Evolutionary conservation across 352 stramenopile genomes (phyloP), one percentile per base, ranked within the genome.

Genomic region (Globisporangium polare): DNA sequence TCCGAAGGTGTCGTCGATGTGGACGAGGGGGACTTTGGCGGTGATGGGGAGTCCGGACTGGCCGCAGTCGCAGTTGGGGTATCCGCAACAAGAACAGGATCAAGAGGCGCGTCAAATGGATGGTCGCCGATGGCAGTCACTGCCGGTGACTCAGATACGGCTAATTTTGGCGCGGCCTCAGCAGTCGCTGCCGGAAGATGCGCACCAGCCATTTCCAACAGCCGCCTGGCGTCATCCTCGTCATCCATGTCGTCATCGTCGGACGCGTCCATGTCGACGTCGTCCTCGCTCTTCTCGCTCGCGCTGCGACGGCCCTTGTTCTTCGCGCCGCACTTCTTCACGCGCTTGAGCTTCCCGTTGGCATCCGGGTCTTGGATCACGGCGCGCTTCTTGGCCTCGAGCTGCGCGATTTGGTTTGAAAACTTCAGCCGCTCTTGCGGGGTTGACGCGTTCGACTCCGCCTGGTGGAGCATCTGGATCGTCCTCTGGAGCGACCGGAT

Each of bases 401-500:
- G 66, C 42, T 86, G 72, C 35, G 70, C 64, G 53, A 91, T 88
- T 54, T 91, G 82, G 17, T 57, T 33, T 41, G 68, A 68, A 35
- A 81, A 89, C 46, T 86, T 85, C 20, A 63, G 53, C 33, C 73
- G 78, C 50, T 89, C 82, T 46, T 79, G 61, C 17, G 73, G 50
- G 2, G 67, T 73, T 18, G 65, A 71, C 2, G 82, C 65, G 60
- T 76, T 73, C 4, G 63, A 71, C 56, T 87, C 72, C 15, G 83
- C 79, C 39, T 88, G 76, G 20, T 74, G 74, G n/a, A 91, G 71
- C 81, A 91, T 91, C 67, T 89, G 66, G 39, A 89, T 85, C 29
- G 82, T 89, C 20, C 82, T 73, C 35, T 70, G 75, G n/a, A 91
- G 61, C 41, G 82, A 91, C 1, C 83, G 81, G 67, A 94, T 92